Evolutionary conservation across 306 rosid species (phyloP).

Genomic region (Arachis hypogaea): DNA sequence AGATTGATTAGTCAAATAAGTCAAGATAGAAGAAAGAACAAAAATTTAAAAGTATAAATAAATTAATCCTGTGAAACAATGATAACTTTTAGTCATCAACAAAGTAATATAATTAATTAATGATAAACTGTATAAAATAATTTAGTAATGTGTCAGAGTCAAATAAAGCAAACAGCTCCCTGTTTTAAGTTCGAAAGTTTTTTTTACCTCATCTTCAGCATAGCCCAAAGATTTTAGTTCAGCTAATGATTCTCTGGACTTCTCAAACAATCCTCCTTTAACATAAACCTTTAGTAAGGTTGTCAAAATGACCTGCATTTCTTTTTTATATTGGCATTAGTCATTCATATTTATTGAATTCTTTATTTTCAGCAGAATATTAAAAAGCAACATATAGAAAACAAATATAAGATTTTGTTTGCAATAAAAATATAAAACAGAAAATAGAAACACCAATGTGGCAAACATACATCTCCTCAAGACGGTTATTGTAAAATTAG

Average conservation of each 20-base stretch:
- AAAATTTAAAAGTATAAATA: background rate
- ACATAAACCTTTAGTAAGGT: slow-evolving; percentile 91
- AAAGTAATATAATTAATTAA: background rate
- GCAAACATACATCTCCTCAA: background rate
- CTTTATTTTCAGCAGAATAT: background rate
- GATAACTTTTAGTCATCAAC: slow-evolving; percentile 20
- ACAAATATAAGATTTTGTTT: background rate
- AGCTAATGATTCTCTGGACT: slow-evolving; percentile 70
- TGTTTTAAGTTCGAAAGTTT: slow-evolving; percentile 13
- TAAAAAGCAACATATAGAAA: slow-evolving; percentile 17
- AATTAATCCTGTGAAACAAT: slow-evolving; percentile 15
- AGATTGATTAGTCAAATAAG: slow-evolving; percentile 12
- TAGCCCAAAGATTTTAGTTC: slow-evolving; percentile 75
- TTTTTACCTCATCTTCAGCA: slow-evolving; percentile 85
- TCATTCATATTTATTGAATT: slow-evolving; percentile 15
- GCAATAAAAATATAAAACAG: slow-evolving; percentile 9
- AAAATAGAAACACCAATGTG: slow-evolving; percentile 2
- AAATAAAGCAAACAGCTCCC: slow-evolving; percentile 21
- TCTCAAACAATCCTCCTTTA: slow-evolving; percentile 87
- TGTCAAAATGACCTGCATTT: slow-evolving; percentile 81
- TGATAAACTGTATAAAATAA: slow-evolving; percentile 16
- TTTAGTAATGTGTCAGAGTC: slow-evolving; percentile 28
- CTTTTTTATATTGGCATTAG: slow-evolving; percentile 23
- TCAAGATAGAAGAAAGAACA: slow-evolving; percentile 22
- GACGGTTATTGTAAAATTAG: background rate